Evolutionary conservation across 2,329 filamentous ascomycete genomes (phyloP).

Genomic region (Canariomyces notabilis): DNA sequence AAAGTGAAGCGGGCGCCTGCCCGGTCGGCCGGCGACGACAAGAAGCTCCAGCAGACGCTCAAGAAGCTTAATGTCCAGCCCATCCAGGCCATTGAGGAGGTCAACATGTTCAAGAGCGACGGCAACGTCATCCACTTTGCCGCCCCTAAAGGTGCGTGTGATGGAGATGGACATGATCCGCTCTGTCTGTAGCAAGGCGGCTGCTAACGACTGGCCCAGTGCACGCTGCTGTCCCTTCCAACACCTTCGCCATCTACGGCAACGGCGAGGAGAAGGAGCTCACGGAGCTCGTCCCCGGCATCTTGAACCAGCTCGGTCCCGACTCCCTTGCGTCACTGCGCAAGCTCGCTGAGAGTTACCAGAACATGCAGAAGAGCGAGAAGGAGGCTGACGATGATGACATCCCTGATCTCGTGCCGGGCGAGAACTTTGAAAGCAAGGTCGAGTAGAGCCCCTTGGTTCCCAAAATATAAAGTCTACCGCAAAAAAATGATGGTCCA

Average conservation of each 20-base stretch:
- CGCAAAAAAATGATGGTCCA: constrained; percentile 10
- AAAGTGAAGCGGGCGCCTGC: constrained; percentile 98
- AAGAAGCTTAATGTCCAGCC: constrained; percentile 99
- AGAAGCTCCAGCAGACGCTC: constrained; percentile 94
- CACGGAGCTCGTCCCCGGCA: constrained; percentile 97
- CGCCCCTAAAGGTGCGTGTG: constrained; percentile 81
- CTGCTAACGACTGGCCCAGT: constrained; percentile 50
- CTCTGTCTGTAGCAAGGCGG: not conserved
- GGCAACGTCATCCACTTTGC: constrained; percentile 99
- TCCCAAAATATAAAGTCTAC: constrained; percentile 11
- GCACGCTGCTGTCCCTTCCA: constrained; percentile 92
- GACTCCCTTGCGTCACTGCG: constrained; percentile 96
- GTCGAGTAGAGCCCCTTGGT: constrained; percentile 63
- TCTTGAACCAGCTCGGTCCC: constrained; percentile 98
- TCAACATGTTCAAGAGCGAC: constrained; percentile 99
- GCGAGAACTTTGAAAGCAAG: constrained; percentile 98
- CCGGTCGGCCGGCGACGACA: constrained; percentile 91
- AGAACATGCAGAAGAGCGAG: constrained; percentile 92
- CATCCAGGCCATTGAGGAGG: constrained; percentile 99
- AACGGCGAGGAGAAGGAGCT: constrained; percentile 99
- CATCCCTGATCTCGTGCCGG: constrained; percentile 94
- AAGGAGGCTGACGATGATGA: constrained; percentile 81
- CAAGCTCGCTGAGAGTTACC: constrained; percentile 98
- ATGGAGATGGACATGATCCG: constrained; percentile 3
- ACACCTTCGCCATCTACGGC: constrained; percentile 99